Evolutionary conservation across 169 alveolate species (phyloP).

Genomic region (Gregarina niphandrodes): DNA sequence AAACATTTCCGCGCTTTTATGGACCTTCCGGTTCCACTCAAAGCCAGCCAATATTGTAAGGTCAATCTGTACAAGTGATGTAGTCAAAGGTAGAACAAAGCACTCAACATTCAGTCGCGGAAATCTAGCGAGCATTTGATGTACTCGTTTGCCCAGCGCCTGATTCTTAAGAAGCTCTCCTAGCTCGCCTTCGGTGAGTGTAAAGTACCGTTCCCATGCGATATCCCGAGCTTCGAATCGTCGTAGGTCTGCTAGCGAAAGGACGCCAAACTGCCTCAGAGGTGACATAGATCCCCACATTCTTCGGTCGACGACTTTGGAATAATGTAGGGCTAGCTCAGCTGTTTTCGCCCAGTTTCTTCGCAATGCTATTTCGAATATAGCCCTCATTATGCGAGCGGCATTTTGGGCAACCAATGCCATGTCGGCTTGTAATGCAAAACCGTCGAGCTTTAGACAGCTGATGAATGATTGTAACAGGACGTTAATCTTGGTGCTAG

Average conservation of each 20-base stretch:
- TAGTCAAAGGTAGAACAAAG: slow-evolving; percentile 80
- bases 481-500: slow-evolving; percentile 70
- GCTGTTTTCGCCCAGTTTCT: slow-evolving; percentile 81
- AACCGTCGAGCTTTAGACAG: slow-evolving; percentile 77
- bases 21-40: slow-evolving; percentile 71
- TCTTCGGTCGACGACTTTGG: slow-evolving; percentile 89
- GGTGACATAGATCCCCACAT: slow-evolving; percentile 96
- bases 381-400: slow-evolving; percentile 89
- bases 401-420: slow-evolving; percentile 88
- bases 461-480: slow-evolving; percentile 84
- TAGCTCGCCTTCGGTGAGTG: slow-evolving; percentile 57
- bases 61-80: slow-evolving; percentile 71
- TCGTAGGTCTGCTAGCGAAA: slow-evolving; percentile 67
- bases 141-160: slow-evolving; percentile 53
- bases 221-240: slow-evolving; percentile 82
- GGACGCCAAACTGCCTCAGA: slow-evolving; percentile 79
- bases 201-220: slow-evolving; percentile 77
- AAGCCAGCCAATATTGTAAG: slow-evolving; percentile 68
- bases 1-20: slow-evolving; percentile 74
- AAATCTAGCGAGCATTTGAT: slow-evolving; percentile 62
- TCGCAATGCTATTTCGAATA: slow-evolving; percentile 74
- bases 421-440: slow-evolving; percentile 91
- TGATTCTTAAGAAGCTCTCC: slow-evolving; percentile 73
- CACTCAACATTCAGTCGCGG: slow-evolving; percentile 75
- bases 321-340: slow-evolving; percentile 52